These are phyloP conservation scores for Candida buenavistaensis DNA, from an alignment of 1,139 yeast genomes.

Conservation along the genomic window DNA sequence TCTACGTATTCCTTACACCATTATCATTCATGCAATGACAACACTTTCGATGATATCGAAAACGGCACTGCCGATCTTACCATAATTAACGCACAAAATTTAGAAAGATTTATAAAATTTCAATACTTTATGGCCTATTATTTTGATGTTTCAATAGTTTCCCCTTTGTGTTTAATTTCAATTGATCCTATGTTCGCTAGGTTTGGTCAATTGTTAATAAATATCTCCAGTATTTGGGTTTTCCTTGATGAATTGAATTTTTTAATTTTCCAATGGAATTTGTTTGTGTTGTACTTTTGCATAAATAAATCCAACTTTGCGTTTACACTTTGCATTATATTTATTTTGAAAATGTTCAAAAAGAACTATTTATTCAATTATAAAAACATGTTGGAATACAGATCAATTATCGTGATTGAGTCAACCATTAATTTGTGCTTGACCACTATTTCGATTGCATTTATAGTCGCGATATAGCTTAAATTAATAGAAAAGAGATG, in stretches of 20 bases:
- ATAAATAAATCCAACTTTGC: not conserved
- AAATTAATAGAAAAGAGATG: too few species aligned
- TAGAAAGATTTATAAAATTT: constrained; percentile 17
- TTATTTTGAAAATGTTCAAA: constrained; percentile 18
- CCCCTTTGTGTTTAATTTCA: constrained; percentile 9
- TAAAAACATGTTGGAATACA: constrained; percentile 8
- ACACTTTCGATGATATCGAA: constrained; percentile 1
- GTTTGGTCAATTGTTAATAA: constrained; percentile 15
- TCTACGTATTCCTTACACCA: constrained; percentile 11
- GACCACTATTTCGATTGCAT: too few species aligned
- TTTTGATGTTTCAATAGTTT: constrained; percentile 17
- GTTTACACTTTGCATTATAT: constrained; percentile 3
- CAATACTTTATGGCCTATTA: constrained; percentile 21
- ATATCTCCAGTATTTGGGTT: constrained; percentile 10
- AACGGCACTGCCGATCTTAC: constrained; percentile 1
- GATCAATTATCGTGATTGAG: constrained; percentile 9
- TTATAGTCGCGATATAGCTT: too few species aligned
- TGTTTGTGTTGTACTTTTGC: constrained; percentile 1
- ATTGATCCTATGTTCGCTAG: constrained; percentile 16
- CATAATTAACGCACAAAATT: constrained; percentile 2
- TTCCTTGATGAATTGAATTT: constrained; percentile 13
- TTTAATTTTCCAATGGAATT: constrained; percentile 7
- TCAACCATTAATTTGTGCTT: constrained; percentile 5
- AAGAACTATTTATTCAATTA: constrained; percentile 19
- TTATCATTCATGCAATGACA: not conserved